Percentiles rank a stretch among this genome's conserved stretches.
These are phyloP conservation scores for Backusella australiensis DNA, from an alignment of 192 early-diverging fungal species.

Conservation along the genomic window DNA sequence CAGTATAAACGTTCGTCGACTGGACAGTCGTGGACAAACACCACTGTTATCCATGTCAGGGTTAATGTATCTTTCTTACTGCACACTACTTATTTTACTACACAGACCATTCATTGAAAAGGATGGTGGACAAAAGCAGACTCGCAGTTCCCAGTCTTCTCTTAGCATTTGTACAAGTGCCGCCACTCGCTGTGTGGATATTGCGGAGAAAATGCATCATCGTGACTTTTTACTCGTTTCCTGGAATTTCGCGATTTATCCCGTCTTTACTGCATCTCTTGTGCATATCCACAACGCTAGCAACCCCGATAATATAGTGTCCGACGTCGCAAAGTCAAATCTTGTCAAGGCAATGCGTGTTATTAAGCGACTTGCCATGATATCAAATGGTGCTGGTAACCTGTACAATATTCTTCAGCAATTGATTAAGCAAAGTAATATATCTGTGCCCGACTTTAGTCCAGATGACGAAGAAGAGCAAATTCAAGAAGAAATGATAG, in stretches of 20 bases:
- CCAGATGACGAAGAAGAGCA: not conserved
- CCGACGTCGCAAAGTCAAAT: slow-evolving; percentile 22
- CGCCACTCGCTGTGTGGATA: slow-evolving; percentile 31
- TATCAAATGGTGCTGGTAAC: slow-evolving; percentile 13
- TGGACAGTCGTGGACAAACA: slow-evolving; percentile 21
- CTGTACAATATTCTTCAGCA: slow-evolving; percentile 15
- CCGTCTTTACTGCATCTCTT: slow-evolving; percentile 31
- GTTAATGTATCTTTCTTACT: slow-evolving; percentile 46
- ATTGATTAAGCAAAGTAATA: slow-evolving; percentile 19
- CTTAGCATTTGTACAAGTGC: slow-evolving; percentile 38
- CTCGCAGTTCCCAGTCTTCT: slow-evolving; percentile 27
- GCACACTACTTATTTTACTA: slow-evolving; percentile 47
- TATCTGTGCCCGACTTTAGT: not conserved
- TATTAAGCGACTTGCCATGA: slow-evolving; percentile 25
- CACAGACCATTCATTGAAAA: slow-evolving; percentile 54
- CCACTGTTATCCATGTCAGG: slow-evolving; percentile 34
- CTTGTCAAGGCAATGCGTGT: slow-evolving; percentile 23
- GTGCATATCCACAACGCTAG: slow-evolving; percentile 30
- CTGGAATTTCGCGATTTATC: slow-evolving; percentile 40
- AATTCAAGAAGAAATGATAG: not conserved
- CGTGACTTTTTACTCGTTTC: slow-evolving; percentile 31
- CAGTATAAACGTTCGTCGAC: slow-evolving; percentile 9
- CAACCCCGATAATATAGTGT: slow-evolving; percentile 17
- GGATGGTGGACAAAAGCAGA: slow-evolving; percentile 18
- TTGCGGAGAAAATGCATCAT: slow-evolving; percentile 39